phyloP scores from a whole-genome alignment of 106 monocot genomes.

The Xerophyta viscosa region DNA sequence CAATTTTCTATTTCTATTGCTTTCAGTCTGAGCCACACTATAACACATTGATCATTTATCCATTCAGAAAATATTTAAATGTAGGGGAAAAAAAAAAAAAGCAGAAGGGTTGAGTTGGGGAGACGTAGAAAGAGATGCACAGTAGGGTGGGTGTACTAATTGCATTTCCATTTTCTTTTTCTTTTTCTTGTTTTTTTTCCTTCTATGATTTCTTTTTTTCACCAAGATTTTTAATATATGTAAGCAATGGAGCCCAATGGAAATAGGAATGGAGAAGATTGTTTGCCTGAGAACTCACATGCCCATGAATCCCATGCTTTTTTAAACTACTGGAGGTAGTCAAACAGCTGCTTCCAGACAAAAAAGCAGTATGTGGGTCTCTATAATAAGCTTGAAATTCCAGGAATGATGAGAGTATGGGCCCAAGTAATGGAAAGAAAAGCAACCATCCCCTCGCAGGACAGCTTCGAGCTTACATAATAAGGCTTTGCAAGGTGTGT shows the following conservation, averaged over 20 bases:
- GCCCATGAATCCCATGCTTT: slow-evolving; percentile 18
- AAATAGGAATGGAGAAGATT: neutral
- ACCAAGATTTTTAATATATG: too few relatives aligned
- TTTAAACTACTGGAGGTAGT: slow-evolving; percentile 16
- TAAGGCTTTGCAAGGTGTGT: too few relatives aligned
- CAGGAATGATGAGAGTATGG: slow-evolving; percentile 40
- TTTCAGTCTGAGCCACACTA: too few relatives aligned
- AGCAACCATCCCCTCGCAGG: neutral
- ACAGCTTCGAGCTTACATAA: neutral
- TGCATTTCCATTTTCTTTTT: too few relatives aligned
- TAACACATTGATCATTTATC: too few relatives aligned
- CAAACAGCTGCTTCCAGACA: slow-evolving; percentile 28
- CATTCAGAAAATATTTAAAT: too few relatives aligned
- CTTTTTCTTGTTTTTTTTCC: too few relatives aligned
- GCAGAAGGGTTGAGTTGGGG: too few relatives aligned
- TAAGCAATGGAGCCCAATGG: too few relatives aligned
- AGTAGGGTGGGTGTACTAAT: neutral
- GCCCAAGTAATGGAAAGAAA: slow-evolving; percentile 17
- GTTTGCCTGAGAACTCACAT: slow-evolving; percentile 26
- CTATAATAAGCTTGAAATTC: slow-evolving; percentile 26
- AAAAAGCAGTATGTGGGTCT: slow-evolving; percentile 38
- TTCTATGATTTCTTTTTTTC: neutral
- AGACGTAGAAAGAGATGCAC: too few relatives aligned
- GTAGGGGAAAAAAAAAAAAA: too few relatives aligned
- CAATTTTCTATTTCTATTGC: too few relatives aligned